Evolutionary conservation across 306 rosid genomes (phyloP).

Genomic region (Cicer bijugum): DNA sequence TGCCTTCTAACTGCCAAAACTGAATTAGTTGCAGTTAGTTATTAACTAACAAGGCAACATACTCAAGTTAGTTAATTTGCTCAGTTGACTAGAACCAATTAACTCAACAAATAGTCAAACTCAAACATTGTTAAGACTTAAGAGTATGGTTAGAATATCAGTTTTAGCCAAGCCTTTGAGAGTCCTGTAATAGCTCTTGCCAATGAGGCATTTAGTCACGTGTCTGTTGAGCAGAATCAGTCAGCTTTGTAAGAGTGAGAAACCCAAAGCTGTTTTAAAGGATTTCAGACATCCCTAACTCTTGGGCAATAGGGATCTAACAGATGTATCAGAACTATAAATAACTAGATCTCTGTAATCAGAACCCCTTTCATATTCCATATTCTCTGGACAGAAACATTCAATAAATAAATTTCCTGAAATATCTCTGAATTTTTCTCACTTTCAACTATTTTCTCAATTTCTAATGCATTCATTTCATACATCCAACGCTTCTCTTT

Average conservation of each 20-base stretch:
- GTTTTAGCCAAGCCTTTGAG: neutral
- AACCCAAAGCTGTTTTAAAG: neutral
- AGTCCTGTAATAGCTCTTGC: constrained; percentile 7
- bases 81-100: too few relatives aligned
- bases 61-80: too few relatives aligned
- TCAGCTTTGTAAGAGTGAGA: neutral
- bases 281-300: constrained; percentile 15
- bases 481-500: constrained; percentile 1
- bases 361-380: constrained; percentile 5
- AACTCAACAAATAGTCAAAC: too few relatives aligned
- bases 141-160: constrained; percentile 16
- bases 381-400: neutral
- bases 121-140: constrained; percentile 2
- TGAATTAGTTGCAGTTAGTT: too few relatives aligned
- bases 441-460: constrained; percentile 9
- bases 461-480: neutral
- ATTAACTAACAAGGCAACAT: too few relatives aligned
- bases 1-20: too few relatives aligned
- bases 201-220: neutral
- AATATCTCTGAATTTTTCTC: neutral
- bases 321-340: constrained; percentile 3
- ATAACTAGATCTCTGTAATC: neutral
- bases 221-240: neutral
- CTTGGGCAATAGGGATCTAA: neutral
- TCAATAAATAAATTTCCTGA: constrained; percentile 1